Conservation (phyloP, 225 moss, liverwort and hornwort species). For the Lunularia cruciata region DNA sequence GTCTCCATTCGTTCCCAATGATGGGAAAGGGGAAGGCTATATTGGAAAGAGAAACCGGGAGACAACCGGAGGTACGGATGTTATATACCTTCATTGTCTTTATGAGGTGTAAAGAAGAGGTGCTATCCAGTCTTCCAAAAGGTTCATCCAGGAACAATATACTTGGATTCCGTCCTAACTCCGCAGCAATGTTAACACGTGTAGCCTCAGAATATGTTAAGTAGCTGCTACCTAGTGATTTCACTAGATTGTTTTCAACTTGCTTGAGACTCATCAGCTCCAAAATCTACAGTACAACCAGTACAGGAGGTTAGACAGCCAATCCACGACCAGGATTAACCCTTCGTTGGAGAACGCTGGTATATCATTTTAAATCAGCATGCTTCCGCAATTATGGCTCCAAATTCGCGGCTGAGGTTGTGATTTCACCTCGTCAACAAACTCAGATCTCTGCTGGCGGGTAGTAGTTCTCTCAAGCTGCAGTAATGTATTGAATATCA, state of each 20-base stretch:
- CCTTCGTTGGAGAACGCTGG: neutral
- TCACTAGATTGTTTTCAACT: slow-evolving; percentile 53
- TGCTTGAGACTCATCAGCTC: slow-evolving; percentile 58
- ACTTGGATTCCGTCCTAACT: slow-evolving; percentile 90
- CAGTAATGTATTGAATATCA: slow-evolving; percentile 63
- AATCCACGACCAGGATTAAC: neutral
- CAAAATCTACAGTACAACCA: slow-evolving; percentile 15
- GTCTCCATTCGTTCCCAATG: neutral
- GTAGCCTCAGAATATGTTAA: slow-evolving; percentile 54
- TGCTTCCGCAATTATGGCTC: neutral
- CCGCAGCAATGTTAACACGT: slow-evolving; percentile 66
- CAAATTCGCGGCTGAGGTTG: neutral
- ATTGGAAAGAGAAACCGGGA: neutral
- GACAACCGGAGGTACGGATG: neutral
- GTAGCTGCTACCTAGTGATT: slow-evolving; percentile 50
- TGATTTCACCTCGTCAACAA: slow-evolving; percentile 66
- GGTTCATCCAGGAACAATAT: slow-evolving; percentile 79
- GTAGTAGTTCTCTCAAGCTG: slow-evolving; percentile 57
- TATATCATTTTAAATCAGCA: too few relatives aligned
- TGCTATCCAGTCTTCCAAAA: slow-evolving; percentile 56
- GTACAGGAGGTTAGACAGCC: neutral
- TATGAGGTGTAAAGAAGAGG: slow-evolving; percentile 54
- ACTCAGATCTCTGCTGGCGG: slow-evolving; percentile 47
- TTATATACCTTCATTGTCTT: slow-evolving; percentile 60
- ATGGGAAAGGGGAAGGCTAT: neutral